Evolutionary conservation across 768 basidiomycete species (phyloP), one percentile per base, ranked within the genome.

Genomic region (Psilocybe cyanescens): DNA sequence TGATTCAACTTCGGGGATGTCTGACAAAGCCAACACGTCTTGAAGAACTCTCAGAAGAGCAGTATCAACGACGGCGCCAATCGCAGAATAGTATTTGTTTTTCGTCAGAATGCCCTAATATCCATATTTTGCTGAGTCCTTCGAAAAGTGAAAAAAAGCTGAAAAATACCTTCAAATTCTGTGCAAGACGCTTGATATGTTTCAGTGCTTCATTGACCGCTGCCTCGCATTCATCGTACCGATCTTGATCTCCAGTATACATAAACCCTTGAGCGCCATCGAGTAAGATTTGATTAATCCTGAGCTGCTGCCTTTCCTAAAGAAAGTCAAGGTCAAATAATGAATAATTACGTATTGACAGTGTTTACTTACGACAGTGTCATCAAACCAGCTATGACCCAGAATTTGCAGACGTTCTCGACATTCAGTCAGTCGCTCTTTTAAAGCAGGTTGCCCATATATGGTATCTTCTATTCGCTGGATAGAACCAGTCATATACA

Each of bases 1-100:
- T 1, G 94, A 96, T 68, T 97, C 96, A 8, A 87, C 78, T 66
- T 92, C 94, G 0, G 95, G 88, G 62, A 98, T 97, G 72, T 98
- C 96, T 4, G 84, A 80, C 48, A 97, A 77, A 0, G 85, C 85
- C 37, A 96, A 78, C 17, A 97, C 81, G 68, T 93, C 89, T 39
- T 81, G 81, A 12, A 94, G 79, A 19, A 97, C 82, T 17, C 86
- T 81, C 5, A 80, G 81, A 28, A 97, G 78, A 5, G 85, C 86
- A 5, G 84, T 80, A 53, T 96, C 88, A 4, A 89, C 84, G 11
- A 95, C 74, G 29, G 81, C 74, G 9, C 95, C 96, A 14, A 94
- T 74, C 0, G 88, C 87, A 16, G 79, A 77, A 65, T 93, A 88
- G 68, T 91, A 91, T 68, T 86, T 89, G 69, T 81, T 85, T 68